Evolutionary conservation across 805 yeast genomes (phyloP), one percentile per base, ranked within the genome.

Genomic region (Saturnispora dispora): DNA sequence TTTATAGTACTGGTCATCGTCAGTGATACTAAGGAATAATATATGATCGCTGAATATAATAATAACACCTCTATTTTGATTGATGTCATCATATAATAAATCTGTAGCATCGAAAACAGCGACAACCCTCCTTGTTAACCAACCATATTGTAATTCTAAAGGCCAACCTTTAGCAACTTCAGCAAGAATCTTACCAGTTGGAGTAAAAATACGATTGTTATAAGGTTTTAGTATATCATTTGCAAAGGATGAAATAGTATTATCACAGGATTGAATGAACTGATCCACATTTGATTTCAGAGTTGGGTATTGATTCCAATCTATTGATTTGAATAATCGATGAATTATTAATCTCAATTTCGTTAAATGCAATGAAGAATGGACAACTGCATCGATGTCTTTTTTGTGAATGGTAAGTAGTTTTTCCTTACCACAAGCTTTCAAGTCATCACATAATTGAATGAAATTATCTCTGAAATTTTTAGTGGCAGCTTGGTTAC

Each of bases 111-210:
- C 82, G 60, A 69, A 75, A 2, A 90, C 82, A 0, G 91, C 85
- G 10, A 91, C 89, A 3, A 91, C 93, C 53, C 95, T 76, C 55
- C 98, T 73, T 36, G 83, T 78, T 28, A 88, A 64, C 97, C 96
- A 90, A 20, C 95, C 96, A 61, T 82, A 83, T 56, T 87, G 95
- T 23, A 91, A 71, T 56, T 84, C 90, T 0, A 78, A 68, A 0
- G 98, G 98, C 97, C 97, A 90, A 11, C 79, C 81, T 15, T 79
- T 73, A 3, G 96, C 95, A 18, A 89, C 66, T 58, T 89, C 96
- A 0, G 95, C 83, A 47, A 91, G 69, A 3, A 91, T 74, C 63
- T 88, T 89, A 0, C 97, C 97, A 0, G 96, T 83, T 2, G 96
- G 96, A 0, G 96, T 90, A 63, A 89, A 86, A 0, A 88, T 81